Evolutionary conservation across 176 grass and related monocot species (phyloP), one percentile per base, ranked within the genome.

Genomic region (Chloris gayana): DNA sequence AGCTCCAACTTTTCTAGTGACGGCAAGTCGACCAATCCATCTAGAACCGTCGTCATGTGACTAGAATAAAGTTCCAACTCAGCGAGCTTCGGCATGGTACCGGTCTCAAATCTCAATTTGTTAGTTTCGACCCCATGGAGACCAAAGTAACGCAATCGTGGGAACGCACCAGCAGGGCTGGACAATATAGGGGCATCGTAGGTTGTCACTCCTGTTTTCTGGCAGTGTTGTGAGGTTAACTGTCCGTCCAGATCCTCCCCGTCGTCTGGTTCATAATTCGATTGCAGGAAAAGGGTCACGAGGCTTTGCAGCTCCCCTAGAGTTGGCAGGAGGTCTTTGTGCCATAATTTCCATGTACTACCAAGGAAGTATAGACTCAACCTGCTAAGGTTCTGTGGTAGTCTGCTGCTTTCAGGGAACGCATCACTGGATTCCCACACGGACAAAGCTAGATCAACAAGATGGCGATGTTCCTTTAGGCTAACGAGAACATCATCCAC

Each of bases 401-500:
- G 39, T 6, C 1, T n/a, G 1, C 12, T 6, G 13, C 12, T 26
- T 2, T 17, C n/a, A 2, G 21, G 66, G 12, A 45, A 70, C 5
- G 10, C 12, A 17, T 0, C 1, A n/a, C 6, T 42, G n/a, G 22
- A 24, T 27, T 14, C 39, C 39, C 37, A 44, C 11, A 25, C 10
- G 1, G 0, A 0, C n/a, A 45, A 45, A 70, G 0, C 0, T 12
- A 70, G 11, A 0, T 2, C 0, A 1, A 25, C 0, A 42, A 69
- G 37, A 44, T 69, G 35, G 21, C 0, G 10, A 44, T 69, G 67
- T 4, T 42, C 13, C 2, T 37, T 25, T 13, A 69, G 22, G 37
- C 4, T 13, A 37, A 22, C 24, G 11, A 69, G 37, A 35, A 69
- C 5, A 7, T 26, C 5, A 7, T 26, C 37, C 19, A 42, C 67